Evolutionary conservation across 2,329 filamentous ascomycete species (phyloP), one percentile per base, ranked within the genome.

Genomic region (Aureobasidium melanogenum): DNA sequence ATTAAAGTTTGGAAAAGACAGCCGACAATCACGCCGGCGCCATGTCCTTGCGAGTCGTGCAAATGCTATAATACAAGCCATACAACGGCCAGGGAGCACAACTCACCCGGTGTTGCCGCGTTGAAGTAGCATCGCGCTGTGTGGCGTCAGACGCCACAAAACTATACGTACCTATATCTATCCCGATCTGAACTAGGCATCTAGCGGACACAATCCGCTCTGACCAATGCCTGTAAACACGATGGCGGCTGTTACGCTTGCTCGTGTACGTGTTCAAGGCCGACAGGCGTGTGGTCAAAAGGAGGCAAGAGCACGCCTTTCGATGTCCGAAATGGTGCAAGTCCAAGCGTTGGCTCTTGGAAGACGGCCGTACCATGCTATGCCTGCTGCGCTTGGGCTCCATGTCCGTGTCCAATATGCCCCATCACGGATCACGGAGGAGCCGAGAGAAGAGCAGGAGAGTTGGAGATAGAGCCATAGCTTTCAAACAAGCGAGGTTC

Each of bases 151-250:
- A 22, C 38, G 54, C 41, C 54, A 38, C 54, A 2, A 47, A 57
- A 26, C 9, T 47, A 57, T 57, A 57, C 54, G 54, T 57, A 57
- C 54, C 30, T 44, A 44, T 56, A n/a, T 24, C 48, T 38, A 24
- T 15, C 19, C 28, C 28, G 5, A 28, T 57, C 17, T 19, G 17
- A 32, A 36, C 30, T 47, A 43, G 28, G 28, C 54, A 15, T 15
- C 36, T 22, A 46, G 54, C 54, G 54, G 54, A 47, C 41, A 14
- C 17, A 38, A 46, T 57, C 54, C 54, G 54, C 54, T 47, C 30
- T n/a, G 41, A 38, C 54, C 54, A 57, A 57, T 57, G 30, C 32
- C 28, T 22, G 52, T 22, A 32, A 44, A 44, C n/a, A 43, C 15
- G 17, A 28, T 36, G 15, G 36, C 28, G 38, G 15, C 17, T 41